Base-by-base conservation (phyloP, 768 basidiomycete genomes). In the Rubroboletus pulcherrimus region DNA sequence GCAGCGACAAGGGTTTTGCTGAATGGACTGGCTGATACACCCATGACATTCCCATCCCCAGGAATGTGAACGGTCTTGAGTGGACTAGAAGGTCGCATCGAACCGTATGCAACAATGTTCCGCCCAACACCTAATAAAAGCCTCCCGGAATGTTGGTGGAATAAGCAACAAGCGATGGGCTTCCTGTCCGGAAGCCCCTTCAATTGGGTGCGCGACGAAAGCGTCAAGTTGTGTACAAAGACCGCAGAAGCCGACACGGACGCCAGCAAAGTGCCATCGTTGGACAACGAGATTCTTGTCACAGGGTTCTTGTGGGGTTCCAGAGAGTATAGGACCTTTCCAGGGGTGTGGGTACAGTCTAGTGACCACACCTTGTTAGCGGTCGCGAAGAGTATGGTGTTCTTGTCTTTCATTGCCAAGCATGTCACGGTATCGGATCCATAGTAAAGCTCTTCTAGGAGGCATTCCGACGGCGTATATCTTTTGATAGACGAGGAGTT, bases 1-100 rank as follows among this genome's bases (percentile, higher is more conserved):
- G 79, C 78, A 3, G 84, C 84, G 26, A 86, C 75, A 34, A 91
- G 72, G 2, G 84, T 85, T 73, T 85, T 89, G 71, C 87, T 89
- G 68, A 89, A 90, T 7, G 89, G 87, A 58, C 87, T 89, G 57
- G 81, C 83, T 7, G 81, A 75, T 9, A 89, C 67, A 12, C 78
- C 78, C 5, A 80, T 68, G 24, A 90, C 77, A n/a, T 79, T 69
- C 8, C 82, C 83, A 17, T 70, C 60, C 24, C 82, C 81, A 10
- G 71, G 74, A 52, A 89, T 62, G 2, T 74, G 57, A 37, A 89
- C 70, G 0, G 70, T 72, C 67, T 84, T 88, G 29, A 75, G 48
- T 10, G 87, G 84, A 6, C 73, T 72, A 21, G 82, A 80, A 9
- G 84, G 80, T 12, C 81, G 78, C 30, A 77, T 79, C 2, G 78